phyloP scores from a whole-genome alignment of 2,329 filamentous ascomycete genomes.

The Fusarium torulosum region DNA sequence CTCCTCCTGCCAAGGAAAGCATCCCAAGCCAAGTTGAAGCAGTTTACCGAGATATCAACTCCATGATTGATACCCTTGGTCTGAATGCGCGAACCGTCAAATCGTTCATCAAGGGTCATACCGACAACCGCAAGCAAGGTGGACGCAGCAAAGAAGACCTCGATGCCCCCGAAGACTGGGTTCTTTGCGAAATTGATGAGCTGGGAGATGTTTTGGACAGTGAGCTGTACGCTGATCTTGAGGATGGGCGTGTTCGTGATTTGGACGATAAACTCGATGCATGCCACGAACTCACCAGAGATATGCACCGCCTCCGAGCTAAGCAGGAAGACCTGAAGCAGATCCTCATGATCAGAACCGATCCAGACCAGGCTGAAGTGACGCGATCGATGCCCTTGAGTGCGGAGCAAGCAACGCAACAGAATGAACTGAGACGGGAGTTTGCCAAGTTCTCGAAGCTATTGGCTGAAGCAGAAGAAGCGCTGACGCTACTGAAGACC shows the following conservation, averaged over 20 bases:
- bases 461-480: slow-evolving; percentile 83
- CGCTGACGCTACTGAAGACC: slow-evolving; percentile 81
- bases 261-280: slow-evolving; percentile 76
- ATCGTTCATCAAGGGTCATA: slow-evolving; percentile 76
- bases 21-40: slow-evolving; percentile 74
- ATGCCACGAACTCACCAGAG: slow-evolving; percentile 75
- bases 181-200: slow-evolving; percentile 79
- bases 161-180: slow-evolving; percentile 76
- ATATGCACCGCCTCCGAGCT: slow-evolving; percentile 77
- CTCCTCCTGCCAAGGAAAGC: slow-evolving; percentile 66
- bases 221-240: slow-evolving; percentile 73
- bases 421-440: slow-evolving; percentile 83
- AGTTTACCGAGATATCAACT: slow-evolving; percentile 84
- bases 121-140: slow-evolving; percentile 63
- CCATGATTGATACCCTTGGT: slow-evolving; percentile 93
- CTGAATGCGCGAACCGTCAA: slow-evolving; percentile 80
- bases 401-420: slow-evolving; percentile 84
- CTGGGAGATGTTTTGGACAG: slow-evolving; percentile 73
- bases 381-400: slow-evolving; percentile 80
- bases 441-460: slow-evolving; percentile 80
- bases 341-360: slow-evolving; percentile 76
- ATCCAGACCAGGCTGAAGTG: slow-evolving; percentile 74
- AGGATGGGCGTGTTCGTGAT: slow-evolving; percentile 75
- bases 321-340: slow-evolving; percentile 84
- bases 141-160: slow-evolving; percentile 76